A percentile compares a stretch with the other conserved stretches of the same genome.
phyloP scores from a whole-genome alignment of 2,329 filamentous ascomycete genomes.

The Stagonosporopsis cucurbitacearum region DNA sequence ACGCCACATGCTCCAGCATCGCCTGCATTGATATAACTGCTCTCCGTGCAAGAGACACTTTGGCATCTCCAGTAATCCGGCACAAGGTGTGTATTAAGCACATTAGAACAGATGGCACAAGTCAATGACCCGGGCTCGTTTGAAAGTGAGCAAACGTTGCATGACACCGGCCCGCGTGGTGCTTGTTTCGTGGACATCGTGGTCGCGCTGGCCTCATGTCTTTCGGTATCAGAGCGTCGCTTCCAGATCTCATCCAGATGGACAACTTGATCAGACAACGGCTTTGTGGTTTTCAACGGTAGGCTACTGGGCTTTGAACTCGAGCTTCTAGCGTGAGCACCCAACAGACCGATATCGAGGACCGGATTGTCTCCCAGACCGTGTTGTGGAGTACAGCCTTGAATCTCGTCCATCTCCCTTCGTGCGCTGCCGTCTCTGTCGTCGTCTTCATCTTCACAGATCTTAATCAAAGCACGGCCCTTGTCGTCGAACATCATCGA shows the following conservation, averaged over 20 bases:
- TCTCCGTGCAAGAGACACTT: slow-evolving; percentile 61
- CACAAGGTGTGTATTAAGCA: slow-evolving; percentile 64
- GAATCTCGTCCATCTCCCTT: slow-evolving; percentile 72
- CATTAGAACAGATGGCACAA: slow-evolving; percentile 74
- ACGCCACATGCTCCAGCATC: slow-evolving; percentile 74
- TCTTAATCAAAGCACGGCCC: slow-evolving; percentile 70
- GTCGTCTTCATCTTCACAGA: slow-evolving; percentile 73
- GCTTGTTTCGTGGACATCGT: slow-evolving; percentile 3
- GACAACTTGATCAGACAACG: slow-evolving; percentile 14
- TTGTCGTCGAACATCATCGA: slow-evolving; percentile 68
- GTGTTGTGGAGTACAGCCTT: slow-evolving; percentile 48
- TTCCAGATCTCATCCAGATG: slow-evolving; percentile 31
- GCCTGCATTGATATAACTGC: slow-evolving; percentile 69
- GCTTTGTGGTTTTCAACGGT: background rate
- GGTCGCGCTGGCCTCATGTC: background rate
- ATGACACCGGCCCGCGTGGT: slow-evolving; percentile 39
- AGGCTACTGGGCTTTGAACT: background rate
- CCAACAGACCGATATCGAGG: background rate
- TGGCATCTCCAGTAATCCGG: slow-evolving; percentile 69
- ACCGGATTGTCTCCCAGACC: background rate
- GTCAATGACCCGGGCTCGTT: slow-evolving; percentile 64
- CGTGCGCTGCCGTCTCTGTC: slow-evolving; percentile 45
- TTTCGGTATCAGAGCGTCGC: slow-evolving; percentile 13
- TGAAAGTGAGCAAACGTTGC: slow-evolving; percentile 71
- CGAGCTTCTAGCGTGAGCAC: background rate